A percentile compares a stretch with the other conserved stretches of the same genome.
Conservation (phyloP, 768 basidiomycete species). For the Vararia minispora region DNA sequence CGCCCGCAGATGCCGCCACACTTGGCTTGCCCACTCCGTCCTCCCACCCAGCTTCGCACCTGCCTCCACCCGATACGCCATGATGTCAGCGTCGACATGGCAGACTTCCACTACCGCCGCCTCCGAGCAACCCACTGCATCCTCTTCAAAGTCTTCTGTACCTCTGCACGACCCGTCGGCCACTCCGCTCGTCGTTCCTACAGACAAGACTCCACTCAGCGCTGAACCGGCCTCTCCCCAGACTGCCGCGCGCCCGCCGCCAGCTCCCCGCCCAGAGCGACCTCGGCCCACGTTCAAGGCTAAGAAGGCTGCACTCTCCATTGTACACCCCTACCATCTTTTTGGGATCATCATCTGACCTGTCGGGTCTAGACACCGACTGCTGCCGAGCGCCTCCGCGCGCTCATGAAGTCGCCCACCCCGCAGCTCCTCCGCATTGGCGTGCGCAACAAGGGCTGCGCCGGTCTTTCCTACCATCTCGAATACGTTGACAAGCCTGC, state of each 20-base stretch:
- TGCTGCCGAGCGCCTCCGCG: slow-evolving; percentile 62
- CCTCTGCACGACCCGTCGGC: slow-evolving; percentile 32
- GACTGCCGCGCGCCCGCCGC: slow-evolving; percentile 60
- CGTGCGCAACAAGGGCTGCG: slow-evolving; percentile 96
- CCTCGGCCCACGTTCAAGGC: slow-evolving; percentile 56
- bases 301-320: slow-evolving; percentile 65
- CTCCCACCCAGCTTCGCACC: slow-evolving; percentile 15
- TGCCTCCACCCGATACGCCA: slow-evolving; percentile 40
- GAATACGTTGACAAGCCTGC: slow-evolving; percentile 89
- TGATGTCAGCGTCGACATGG: slow-evolving; percentile 63
- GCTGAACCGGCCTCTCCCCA: slow-evolving; percentile 60
- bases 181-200: slow-evolving; percentile 41
- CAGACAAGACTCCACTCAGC: slow-evolving; percentile 31
- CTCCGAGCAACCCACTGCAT: slow-evolving; percentile 15
- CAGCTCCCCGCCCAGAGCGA: slow-evolving; percentile 51
- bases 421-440: slow-evolving; percentile 92
- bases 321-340: slow-evolving; percentile 32
- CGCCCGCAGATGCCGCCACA: slow-evolving; percentile 6
- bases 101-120: slow-evolving; percentile 29
- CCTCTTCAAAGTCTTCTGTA: slow-evolving; percentile 10
- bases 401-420: slow-evolving; percentile 69
- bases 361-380: slow-evolving; percentile 49
- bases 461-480: slow-evolving; percentile 81
- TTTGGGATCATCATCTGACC: not conserved
- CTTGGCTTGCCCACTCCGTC: slow-evolving; percentile 3